These are phyloP conservation scores for Blastocladiella emersonii DNA, from an alignment of 371 early-diverging fungal species.

Conservation along the genomic window DNA sequence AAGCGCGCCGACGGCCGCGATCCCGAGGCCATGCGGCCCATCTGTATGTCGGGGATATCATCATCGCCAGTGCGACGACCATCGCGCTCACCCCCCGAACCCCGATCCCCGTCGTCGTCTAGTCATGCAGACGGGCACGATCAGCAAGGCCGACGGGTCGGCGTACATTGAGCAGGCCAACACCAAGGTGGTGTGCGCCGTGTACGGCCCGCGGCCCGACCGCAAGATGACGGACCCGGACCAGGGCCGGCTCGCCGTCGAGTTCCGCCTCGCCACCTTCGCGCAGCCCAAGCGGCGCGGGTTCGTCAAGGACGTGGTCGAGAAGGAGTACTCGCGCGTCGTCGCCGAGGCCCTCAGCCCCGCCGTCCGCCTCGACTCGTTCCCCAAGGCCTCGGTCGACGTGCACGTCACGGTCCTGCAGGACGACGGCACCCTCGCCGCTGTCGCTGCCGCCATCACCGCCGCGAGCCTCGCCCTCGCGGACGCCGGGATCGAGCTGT, in stretches of 20 bases:
- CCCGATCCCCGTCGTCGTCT: background rate
- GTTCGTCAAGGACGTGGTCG: conserved; percentile 47
- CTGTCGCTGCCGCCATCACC: conserved; percentile 72
- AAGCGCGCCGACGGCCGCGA: background rate
- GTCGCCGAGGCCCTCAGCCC: conserved; percentile 71
- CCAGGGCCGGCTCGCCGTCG: conserved; percentile 58
- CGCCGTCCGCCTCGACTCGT: conserved; percentile 62
- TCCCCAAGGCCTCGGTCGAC: conserved; percentile 82
- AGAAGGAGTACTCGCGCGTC: conserved; percentile 61
- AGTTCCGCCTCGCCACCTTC: conserved; percentile 81
- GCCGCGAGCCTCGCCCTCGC: conserved; percentile 75
- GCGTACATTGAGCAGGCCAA: conserved; percentile 77
- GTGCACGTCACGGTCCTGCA: conserved; percentile 75
- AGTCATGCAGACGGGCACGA: conserved; percentile 70
- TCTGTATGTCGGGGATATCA: background rate
- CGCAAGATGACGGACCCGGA: conserved; percentile 19
- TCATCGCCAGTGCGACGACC: background rate
- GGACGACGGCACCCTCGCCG: conserved; percentile 61
- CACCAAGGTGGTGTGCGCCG: conserved; percentile 76
- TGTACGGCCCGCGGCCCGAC: conserved; percentile 65
- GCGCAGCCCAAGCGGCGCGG: conserved; percentile 54
- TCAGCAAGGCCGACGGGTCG: conserved; percentile 76
- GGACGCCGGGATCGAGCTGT: conserved; percentile 89
- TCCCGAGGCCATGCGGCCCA: background rate
- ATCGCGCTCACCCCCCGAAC: no score